Evolutionary conservation across 768 basidiomycete species (phyloP).

Genomic region (Russula sp.): DNA sequence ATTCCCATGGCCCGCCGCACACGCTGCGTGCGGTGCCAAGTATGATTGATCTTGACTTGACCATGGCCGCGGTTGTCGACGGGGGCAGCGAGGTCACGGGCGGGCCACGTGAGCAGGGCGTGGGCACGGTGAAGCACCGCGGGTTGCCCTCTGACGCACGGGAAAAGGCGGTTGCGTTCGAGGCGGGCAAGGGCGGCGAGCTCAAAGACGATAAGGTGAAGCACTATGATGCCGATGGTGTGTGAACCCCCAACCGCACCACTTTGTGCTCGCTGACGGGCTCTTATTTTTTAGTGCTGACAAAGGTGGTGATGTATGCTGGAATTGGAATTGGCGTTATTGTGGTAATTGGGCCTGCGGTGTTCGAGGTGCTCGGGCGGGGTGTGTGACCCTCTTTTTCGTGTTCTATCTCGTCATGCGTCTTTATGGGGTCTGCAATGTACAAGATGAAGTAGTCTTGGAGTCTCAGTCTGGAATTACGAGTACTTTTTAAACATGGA

Average conservation of each 20-base stretch:
- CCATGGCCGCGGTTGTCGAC: conserved; percentile 28
- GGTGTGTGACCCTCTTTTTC: conserved; percentile 36
- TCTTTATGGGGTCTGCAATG: no score
- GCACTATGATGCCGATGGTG: conserved; percentile 85
- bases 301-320: no score
- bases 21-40: conserved; percentile 71
- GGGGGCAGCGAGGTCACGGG: conserved; percentile 24
- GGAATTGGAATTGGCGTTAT: conserved; percentile 69
- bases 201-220: conserved; percentile 41
- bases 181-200: conserved; percentile 22
- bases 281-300: not conserved
- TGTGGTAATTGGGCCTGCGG: conserved; percentile 54
- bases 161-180: conserved; percentile 20
- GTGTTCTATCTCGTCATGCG: no score
- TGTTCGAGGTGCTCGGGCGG: conserved; percentile 66
- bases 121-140: conserved; percentile 27
- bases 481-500: no score
- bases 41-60: conserved; percentile 63
- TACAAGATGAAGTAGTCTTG: no score
- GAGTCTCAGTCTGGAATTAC: no score
- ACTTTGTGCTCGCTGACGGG: not conserved
- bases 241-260: conserved; percentile 25
- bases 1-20: conserved; percentile 59
- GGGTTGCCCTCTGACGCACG: not conserved
- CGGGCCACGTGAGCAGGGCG: conserved; percentile 41